phyloP scores from a whole-genome alignment of 768 basidiomycete species.

The Solioccasus polychromus region DNA sequence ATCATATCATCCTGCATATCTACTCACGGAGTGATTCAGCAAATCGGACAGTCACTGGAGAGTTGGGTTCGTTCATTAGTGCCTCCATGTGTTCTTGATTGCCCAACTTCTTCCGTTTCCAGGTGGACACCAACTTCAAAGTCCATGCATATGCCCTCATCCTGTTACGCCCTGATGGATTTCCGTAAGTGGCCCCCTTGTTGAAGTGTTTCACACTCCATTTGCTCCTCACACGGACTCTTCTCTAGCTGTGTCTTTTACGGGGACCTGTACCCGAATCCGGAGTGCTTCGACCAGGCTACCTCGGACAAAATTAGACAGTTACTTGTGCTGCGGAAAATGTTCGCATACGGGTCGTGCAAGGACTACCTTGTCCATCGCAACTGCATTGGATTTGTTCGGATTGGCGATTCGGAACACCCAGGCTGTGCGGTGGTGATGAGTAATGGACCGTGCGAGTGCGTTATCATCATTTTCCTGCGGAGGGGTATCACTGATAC shows the following conservation, averaged over 20 bases:
- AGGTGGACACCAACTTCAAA: slow-evolving; percentile 75
- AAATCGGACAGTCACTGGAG: slow-evolving; percentile 73
- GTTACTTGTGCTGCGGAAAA: slow-evolving; percentile 61
- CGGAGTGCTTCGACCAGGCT: slow-evolving; percentile 58
- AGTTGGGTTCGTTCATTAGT: slow-evolving; percentile 62
- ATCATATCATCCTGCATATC: background rate
- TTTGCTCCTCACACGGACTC: background rate
- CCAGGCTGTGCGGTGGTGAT: slow-evolving; percentile 69
- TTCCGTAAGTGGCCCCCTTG: slow-evolving; percentile 55
- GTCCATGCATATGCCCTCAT: slow-evolving; percentile 80
- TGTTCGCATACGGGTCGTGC: slow-evolving; percentile 62
- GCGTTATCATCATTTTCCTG: slow-evolving; percentile 2
- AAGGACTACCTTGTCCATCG: slow-evolving; percentile 56
- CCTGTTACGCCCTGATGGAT: slow-evolving; percentile 63
- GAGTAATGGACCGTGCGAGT: slow-evolving; percentile 47
- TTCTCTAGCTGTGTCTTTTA: slow-evolving; percentile 77
- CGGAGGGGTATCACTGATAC: background rate
- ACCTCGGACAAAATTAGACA: slow-evolving; percentile 49
- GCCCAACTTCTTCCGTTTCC: background rate
- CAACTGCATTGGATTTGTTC: slow-evolving; percentile 76
- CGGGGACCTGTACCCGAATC: slow-evolving; percentile 75
- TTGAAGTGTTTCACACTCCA: background rate
- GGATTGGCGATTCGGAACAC: slow-evolving; percentile 53
- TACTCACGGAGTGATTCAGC: slow-evolving; percentile 31
- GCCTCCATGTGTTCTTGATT: background rate